phyloP scores from a whole-genome alignment of 2,329 filamentous ascomycete genomes.

The Tolypocladium tundrense region DNA sequence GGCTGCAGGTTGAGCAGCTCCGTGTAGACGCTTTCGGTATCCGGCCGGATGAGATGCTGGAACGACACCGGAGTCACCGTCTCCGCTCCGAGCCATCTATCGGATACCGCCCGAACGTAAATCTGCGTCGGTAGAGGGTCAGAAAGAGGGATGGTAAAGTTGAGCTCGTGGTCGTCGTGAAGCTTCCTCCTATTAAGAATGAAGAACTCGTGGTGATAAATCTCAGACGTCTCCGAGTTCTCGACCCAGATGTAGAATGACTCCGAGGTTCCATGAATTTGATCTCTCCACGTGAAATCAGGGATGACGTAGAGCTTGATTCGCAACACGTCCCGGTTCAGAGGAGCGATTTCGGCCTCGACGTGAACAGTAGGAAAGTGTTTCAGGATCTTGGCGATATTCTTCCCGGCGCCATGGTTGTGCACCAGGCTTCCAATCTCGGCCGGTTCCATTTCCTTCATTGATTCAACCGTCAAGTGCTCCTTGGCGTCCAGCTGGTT shows the following conservation, averaged over 20 bases:
- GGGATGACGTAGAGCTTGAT: constrained; percentile 79
- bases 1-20: constrained; percentile 89
- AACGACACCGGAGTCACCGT: constrained; percentile 94
- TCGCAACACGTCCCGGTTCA: constrained; percentile 90
- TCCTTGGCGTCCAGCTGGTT: constrained; percentile 79
- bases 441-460: constrained; percentile 85
- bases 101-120: constrained; percentile 88
- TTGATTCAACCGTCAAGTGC: constrained; percentile 62
- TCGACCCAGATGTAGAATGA: constrained; percentile 99
- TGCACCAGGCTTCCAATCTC: constrained; percentile 89
- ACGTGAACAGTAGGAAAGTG: constrained; percentile 89
- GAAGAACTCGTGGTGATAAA: constrained; percentile 96
- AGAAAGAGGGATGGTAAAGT: constrained; percentile 91
- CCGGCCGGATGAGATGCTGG: constrained; percentile 92
- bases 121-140: constrained; percentile 93
- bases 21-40: constrained; percentile 95
- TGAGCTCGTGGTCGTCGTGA: constrained; percentile 92
- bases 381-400: constrained; percentile 69
- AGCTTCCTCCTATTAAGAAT: constrained; percentile 84
- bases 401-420: constrained; percentile 77
- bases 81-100: constrained; percentile 93
- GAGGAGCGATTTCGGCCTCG: constrained; percentile 86
- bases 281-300: constrained; percentile 91
- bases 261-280: constrained; percentile 85
- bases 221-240: constrained; percentile 93